Base-by-base conservation (phyloP, 139 green algal species). In the Axilococcus clingmanii region DNA sequence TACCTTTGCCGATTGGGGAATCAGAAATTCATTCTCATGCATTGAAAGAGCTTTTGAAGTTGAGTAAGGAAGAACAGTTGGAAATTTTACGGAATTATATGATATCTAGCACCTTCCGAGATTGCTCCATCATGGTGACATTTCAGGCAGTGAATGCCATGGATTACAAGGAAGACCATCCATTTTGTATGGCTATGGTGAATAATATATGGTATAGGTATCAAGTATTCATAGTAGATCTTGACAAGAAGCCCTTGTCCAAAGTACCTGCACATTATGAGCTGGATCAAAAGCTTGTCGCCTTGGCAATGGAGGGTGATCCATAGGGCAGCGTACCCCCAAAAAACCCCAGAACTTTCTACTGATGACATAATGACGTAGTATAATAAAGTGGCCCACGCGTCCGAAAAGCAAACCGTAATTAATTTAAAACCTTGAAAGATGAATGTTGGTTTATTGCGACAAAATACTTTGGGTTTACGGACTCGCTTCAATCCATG, bases 71-170 rank as follows among this genome's bases (percentile, higher is more conserved):
- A 11, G 61, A 74, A 4, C 61, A 63, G 5, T 23, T 68, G 2
- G 32, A 36, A 2, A 44, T 76, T 14, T 40, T 94, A n/a, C 56
- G 71, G 0, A 45, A 56, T 11, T 94, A 92, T 42, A 53, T 88
- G 7, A 69, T 72, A 0, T 67, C 84, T 5, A 65, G 66, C 3
- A 90, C 84, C 3, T 82, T 79, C 34, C 93, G 91, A 64, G 84
- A 94, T 72, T 93, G 82, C 40, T 79, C 77, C 17, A 27, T 93
- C 34, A 93, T 93, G 78, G 52, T 93, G 9, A 63, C 69, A 1
- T 29, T 93, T 38, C 76, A 77, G 36, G 40, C 20, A 20, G 15
- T 16, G 14, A 30, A 7, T 46, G 27, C 7, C 14, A 20, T 19
- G 24, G 5, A 32, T 17, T 11, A 16, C n/a, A 35, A 51, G 16